A percentile compares a stretch with the other conserved stretches of the same genome.
phyloP scores from a whole-genome alignment of 352 stramenopile species.

The Phytophthora uliginosa region DNA sequence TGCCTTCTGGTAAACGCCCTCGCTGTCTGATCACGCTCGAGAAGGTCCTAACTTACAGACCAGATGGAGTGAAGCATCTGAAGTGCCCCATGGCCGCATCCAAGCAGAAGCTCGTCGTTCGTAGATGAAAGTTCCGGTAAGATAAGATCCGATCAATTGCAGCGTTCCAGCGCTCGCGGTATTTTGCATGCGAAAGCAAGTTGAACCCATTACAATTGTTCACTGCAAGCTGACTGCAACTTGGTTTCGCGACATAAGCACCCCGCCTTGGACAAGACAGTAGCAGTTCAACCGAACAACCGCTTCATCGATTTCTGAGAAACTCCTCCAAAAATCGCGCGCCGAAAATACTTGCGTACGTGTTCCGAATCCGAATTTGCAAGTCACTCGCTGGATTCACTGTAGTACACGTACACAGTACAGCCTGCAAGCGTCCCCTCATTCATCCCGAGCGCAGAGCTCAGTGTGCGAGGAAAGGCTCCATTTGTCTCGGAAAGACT shows the following conservation, averaged over 20 bases:
- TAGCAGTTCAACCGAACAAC: slow-evolving; percentile 17
- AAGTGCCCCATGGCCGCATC: not conserved
- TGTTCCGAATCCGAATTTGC: slow-evolving; percentile 4
- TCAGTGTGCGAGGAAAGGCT: slow-evolving; percentile 4
- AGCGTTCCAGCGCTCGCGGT: not conserved
- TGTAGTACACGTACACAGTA: too few relatives aligned
- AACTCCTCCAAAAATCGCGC: slow-evolving; percentile 1
- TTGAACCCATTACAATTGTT: slow-evolving; percentile 3
- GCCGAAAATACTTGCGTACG: slow-evolving; percentile 10
- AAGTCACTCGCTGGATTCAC: not conserved
- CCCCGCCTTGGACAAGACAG: slow-evolving; percentile 1
- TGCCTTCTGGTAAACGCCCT: not conserved
- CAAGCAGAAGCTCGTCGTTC: slow-evolving; percentile 1
- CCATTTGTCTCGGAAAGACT: not conserved
- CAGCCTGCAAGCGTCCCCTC: not conserved
- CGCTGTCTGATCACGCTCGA: not conserved
- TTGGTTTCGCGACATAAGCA: too few relatives aligned
- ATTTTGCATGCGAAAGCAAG: not conserved
- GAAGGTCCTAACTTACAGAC: not conserved
- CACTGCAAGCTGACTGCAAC: not conserved
- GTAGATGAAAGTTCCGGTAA: not conserved
- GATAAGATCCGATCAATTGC: not conserved
- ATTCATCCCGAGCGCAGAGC: not conserved
- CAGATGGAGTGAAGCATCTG: not conserved
- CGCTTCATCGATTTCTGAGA: slow-evolving; percentile 6